These are phyloP conservation scores for Fusarium miscanthi DNA, from an alignment of 2,329 filamentous ascomycete genomes.

Conservation along the genomic window DNA sequence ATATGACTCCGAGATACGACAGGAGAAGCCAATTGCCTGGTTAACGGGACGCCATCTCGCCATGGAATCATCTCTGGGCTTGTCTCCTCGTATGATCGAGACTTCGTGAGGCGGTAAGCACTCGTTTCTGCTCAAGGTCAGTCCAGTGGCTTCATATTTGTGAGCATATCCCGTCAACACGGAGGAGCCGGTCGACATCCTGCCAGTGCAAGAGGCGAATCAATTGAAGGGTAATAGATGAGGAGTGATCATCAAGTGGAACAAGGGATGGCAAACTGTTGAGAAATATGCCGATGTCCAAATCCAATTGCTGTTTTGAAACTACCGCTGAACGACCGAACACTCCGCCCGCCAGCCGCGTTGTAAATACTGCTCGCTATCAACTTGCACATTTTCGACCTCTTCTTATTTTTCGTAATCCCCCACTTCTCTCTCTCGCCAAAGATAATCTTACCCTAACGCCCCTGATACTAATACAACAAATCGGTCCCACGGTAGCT, in stretches of 20 bases:
- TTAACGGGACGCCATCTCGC: constrained; percentile 1
- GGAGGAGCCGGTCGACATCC: neutral
- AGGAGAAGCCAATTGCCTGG: constrained; percentile 11
- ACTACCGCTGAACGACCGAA: constrained; percentile 47
- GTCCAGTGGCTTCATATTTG: neutral
- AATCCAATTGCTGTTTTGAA: constrained; percentile 49
- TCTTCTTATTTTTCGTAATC: constrained; percentile 39
- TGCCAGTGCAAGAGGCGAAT: neutral
- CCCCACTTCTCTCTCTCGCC: constrained; percentile 39
- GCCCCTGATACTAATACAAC: constrained; percentile 42
- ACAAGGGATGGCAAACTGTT: constrained; percentile 5
- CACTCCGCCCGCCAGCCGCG: constrained; percentile 44
- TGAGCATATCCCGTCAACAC: constrained; percentile 8
- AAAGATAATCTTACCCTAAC: constrained; percentile 41
- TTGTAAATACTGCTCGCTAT: constrained; percentile 52
- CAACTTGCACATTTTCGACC: constrained; percentile 45
- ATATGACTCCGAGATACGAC: constrained; percentile 1
- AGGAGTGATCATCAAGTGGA: neutral
- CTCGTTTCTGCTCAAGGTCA: constrained; percentile 14
- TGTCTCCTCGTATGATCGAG: constrained; percentile 1
- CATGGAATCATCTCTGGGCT: neutral
- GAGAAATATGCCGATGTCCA: constrained; percentile 41
- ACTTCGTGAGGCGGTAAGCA: neutral
- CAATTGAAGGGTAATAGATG: neutral
- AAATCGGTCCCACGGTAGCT: constrained; percentile 31